Evolutionary conservation across 805 yeast species (phyloP), one percentile per base, ranked within the genome.

Genomic region (Isabelozyma pseudorhagii): DNA sequence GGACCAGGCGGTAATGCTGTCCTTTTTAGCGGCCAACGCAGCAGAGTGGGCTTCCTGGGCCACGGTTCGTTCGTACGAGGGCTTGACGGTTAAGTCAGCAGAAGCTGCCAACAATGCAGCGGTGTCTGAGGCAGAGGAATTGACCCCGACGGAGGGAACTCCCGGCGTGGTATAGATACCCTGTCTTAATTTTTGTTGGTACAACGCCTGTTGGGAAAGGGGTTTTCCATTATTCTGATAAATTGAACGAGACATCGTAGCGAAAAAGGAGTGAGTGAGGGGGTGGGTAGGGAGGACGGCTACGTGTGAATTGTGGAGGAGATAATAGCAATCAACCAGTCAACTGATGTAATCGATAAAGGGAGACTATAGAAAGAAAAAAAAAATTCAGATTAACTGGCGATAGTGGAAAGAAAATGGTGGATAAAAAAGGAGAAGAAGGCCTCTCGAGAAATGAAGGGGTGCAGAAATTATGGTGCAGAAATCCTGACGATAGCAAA

Each of bases 41-140:
- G 89, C 89, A 21, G 79, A 77, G 39, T 85, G 87, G 13, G 89
- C 89, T 47, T 82, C 89, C 7, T 62, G 70, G 7, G 84, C 75
- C 14, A 84, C 78, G 11, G 78, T 64, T 51, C 92, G 71, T 64
- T 82, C 84, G 64, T 85, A 87, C 11, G 72, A 55, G 11, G 89
- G 83, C 53, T 78, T 80, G 38, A 85, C 80, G 2, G 83, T 76
- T 42, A 84, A 73, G 63, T 83, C 87, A 2, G 87, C 69, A 10
- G 83, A 79, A 6, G 88, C 80, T 2, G 94, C 96, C 53, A 86
- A 72, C 47, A 85, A 70, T 1, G 94, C 94, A 45, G 96, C 93
- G 5, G 87, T 81, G 61, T 84, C 90, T 13, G 89, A 79, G 28
- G 91, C 89, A 40, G 80, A 75, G 50, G 84, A 77, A 52, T 80